Percentiles rank a stretch among this genome's conserved stretches.
These are phyloP conservation scores for Myxozyma sirexii DNA, from an alignment of 805 yeast species.

Conservation along the genomic window DNA sequence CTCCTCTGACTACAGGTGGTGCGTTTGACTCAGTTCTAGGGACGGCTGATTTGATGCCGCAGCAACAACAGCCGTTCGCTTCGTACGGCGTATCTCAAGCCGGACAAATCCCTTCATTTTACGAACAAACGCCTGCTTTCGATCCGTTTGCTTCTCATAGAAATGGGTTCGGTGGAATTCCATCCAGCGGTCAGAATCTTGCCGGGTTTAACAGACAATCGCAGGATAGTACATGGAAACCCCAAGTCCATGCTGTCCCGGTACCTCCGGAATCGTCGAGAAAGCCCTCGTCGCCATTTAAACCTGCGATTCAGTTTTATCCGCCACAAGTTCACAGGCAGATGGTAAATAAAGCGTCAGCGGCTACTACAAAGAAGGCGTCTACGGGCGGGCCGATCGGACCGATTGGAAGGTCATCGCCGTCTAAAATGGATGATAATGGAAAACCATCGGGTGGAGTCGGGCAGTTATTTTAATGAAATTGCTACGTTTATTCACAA, in stretches of 20 bases:
- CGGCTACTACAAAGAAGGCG: background rate
- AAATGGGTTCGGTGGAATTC: background rate
- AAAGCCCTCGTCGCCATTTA: background rate
- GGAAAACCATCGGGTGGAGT: constrained; percentile 1
- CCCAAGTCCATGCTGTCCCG: background rate
- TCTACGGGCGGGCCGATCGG: background rate
- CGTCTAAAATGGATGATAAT: background rate
- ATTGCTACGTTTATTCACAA: too few relatives aligned
- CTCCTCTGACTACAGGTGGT: too few relatives aligned
- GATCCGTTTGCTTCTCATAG: background rate
- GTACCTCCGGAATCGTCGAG: background rate
- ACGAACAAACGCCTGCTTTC: background rate
- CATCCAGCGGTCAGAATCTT: background rate
- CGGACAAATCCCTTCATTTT: background rate
- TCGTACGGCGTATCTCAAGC: background rate
- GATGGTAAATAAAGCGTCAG: background rate
- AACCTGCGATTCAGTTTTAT: background rate
- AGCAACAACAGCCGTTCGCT: background rate
- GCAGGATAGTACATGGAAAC: background rate
- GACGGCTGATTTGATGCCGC: background rate
- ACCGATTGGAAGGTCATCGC: constrained; percentile 4
- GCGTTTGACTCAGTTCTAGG: background rate
- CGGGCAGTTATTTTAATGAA: constrained; percentile 5
- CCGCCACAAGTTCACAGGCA: constrained; percentile 11
- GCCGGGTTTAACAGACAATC: background rate